Evolutionary conservation across 495 filamentous ascomycete genomes (phyloP).

Genomic region (Penicillium salamii): DNA sequence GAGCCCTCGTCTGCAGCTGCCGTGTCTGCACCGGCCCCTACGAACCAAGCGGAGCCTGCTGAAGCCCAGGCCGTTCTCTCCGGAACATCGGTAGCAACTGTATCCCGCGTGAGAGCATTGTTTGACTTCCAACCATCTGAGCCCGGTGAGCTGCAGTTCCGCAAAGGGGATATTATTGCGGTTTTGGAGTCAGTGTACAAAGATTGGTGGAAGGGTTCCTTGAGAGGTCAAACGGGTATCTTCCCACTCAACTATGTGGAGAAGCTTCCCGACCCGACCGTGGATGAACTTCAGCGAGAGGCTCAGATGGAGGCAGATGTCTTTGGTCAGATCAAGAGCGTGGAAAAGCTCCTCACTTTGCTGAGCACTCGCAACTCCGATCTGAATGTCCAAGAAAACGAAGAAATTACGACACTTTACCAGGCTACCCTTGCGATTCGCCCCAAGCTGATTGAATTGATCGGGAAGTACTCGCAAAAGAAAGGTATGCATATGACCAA

Average conservation of each 20-base stretch:
- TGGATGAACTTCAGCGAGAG: constrained; percentile 90
- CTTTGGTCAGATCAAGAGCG: constrained; percentile 97
- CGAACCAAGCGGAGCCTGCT: constrained; percentile 37
- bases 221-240: constrained; percentile 93
- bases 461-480: constrained; percentile 99
- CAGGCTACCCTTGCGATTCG: constrained; percentile 91
- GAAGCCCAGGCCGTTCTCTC: constrained; percentile 51
- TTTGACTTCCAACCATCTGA: constrained; percentile 95
- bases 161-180: constrained; percentile 95
- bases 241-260: constrained; percentile 99
- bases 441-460: constrained; percentile 95
- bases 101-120: constrained; percentile 88
- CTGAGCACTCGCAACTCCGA: constrained; percentile 93
- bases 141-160: constrained; percentile 89
- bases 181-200: constrained; percentile 97
- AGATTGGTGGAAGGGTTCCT: constrained; percentile 98
- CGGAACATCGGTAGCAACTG: constrained; percentile 92
- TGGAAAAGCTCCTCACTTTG: constrained; percentile 91
- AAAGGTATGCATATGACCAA: constrained; percentile 61
- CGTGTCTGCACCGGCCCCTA: constrained; percentile 26
- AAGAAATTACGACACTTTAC: constrained; percentile 90
- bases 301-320: constrained; percentile 97
- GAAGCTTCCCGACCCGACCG: constrained; percentile 90
- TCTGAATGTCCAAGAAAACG: constrained; percentile 81
- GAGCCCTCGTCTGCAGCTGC: constrained; percentile 26